Percentiles rank a stretch among this genome's conserved stretches.
phyloP scores from a whole-genome alignment of 495 filamentous ascomycete genomes.

The Tuber brumale region DNA sequence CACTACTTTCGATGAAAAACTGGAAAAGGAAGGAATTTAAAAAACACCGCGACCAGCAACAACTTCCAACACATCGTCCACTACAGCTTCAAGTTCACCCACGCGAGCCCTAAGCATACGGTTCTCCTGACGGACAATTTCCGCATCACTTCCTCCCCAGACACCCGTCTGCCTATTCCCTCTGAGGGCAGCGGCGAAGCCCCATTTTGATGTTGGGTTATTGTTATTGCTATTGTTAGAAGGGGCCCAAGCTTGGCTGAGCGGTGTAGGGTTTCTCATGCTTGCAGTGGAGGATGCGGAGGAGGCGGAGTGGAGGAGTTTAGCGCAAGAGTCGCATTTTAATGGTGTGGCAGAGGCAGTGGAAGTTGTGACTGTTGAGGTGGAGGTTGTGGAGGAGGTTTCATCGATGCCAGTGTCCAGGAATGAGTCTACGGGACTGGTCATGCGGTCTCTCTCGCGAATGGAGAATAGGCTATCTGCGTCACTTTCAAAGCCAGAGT shows the following conservation, averaged over 20 bases:
- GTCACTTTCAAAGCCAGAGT: constrained; percentile 39
- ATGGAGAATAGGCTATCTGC: constrained; percentile 36
- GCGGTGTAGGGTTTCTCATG: constrained; percentile 34
- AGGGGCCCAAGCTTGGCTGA: constrained; percentile 33
- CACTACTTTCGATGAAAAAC: constrained; percentile 4
- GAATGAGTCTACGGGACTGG: constrained; percentile 32
- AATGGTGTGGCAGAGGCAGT: constrained; percentile 9
- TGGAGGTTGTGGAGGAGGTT: not conserved
- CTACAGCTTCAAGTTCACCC: constrained; percentile 58
- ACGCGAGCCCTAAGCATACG: constrained; percentile 61
- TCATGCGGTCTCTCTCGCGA: constrained; percentile 19
- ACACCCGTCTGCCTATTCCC: constrained; percentile 53
- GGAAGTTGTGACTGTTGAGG: constrained; percentile 15
- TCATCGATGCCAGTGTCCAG: constrained; percentile 25
- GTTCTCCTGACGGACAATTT: constrained; percentile 67
- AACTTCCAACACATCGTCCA: constrained; percentile 65
- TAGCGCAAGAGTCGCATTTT: constrained; percentile 14
- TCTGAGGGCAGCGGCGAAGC: constrained; percentile 28
- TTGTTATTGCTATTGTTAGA: constrained; percentile 16
- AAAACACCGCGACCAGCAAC: constrained; percentile 44
- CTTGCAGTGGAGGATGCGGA: constrained; percentile 11
- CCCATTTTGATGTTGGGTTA: constrained; percentile 32
- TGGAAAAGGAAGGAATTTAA: constrained; percentile 10
- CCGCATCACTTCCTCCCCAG: constrained; percentile 65
- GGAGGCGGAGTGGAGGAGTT: constrained; percentile 14